A percentile compares a stretch with the other conserved stretches of the same genome.
These are phyloP conservation scores for Haplosporangium sp. DNA, from an alignment of 371 early-diverging fungal species.

Conservation along the genomic window DNA sequence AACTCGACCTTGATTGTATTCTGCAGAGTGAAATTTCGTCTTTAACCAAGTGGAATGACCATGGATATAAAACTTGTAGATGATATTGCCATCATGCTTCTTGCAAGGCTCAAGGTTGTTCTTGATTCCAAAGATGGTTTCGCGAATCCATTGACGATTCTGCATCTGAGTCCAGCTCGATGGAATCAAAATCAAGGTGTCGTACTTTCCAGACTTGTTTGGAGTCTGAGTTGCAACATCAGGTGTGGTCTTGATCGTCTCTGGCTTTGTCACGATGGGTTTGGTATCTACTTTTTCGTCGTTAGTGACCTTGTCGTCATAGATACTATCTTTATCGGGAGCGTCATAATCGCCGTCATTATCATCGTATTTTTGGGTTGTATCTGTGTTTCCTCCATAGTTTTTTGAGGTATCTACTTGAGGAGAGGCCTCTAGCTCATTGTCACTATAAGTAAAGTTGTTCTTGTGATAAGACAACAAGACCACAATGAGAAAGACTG, in stretches of 20 bases:
- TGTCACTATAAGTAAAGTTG: neutral
- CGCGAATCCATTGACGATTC: conserved; percentile 61
- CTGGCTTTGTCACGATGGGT: neutral
- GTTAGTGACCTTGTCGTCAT: neutral
- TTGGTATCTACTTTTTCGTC: neutral
- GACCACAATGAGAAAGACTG: conserved; percentile 17
- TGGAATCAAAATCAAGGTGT: conserved; percentile 62
- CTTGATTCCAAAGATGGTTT: conserved; percentile 62
- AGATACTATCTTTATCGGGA: too few relatives aligned
- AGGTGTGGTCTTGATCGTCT: neutral
- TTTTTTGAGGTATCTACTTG: conserved; percentile 5
- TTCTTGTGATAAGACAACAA: conserved; percentile 32
- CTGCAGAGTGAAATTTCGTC: conserved; percentile 26
- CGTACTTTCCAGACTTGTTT: conserved; percentile 59
- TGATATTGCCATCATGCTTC: conserved; percentile 55
- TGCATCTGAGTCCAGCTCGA: conserved; percentile 56
- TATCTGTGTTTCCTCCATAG: neutral
- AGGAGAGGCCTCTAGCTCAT: neutral
- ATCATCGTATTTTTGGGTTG: neutral
- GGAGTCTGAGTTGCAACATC: conserved; percentile 5
- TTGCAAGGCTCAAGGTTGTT: conserved; percentile 65
- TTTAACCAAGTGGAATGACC: conserved; percentile 50
- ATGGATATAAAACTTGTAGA: conserved; percentile 67
- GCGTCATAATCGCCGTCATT: conserved; percentile 12
- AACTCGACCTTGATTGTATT: conserved; percentile 55